Evolutionary conservation across 2,329 filamentous ascomycete genomes (phyloP), one percentile per base, ranked within the genome.

Genomic region (Ophidiomyces ophidiicola): DNA sequence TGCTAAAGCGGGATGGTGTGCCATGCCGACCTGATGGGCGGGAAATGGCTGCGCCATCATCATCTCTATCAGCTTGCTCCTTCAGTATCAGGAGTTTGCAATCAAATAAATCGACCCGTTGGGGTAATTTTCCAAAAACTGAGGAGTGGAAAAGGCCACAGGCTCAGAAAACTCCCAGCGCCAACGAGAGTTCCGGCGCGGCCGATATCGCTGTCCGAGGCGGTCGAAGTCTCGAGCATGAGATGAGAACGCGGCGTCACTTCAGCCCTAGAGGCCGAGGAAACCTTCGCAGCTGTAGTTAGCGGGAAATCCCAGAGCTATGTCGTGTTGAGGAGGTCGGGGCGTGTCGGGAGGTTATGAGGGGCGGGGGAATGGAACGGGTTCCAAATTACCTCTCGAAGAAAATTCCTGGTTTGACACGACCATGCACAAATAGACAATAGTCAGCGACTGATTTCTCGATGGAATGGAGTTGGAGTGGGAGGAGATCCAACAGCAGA

Each of bases 1-100:
- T 46, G 70, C 66, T 52, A 77, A 63, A 41, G 71, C 71, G 36
- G 70, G 68, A 47, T 72, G 71, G 43, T 73, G 63, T 44, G 62
- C 71, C 60, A 77, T 74, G 59, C 66, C 66, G 45, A 60, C 67
- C 58, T 72, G 69, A 61, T 72, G 69, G 58, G 70, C 68, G 55
- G 72, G 68, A 56, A 70, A 78, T 47, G 66, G 65, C 57, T 67
- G 66, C 55, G 64, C 59, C 64, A 68, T 68, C 62, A 67, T 68
- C 58, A 72, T 71, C 64, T 71, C 58, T 57, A 50, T 50, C 39
- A 48, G 44, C 52, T 49, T 48, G 54, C 14, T 32, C 19, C 28
- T 17, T 29, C 20, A 11, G 21, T 7, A 2, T 36, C 11, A 18
- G 15, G 24, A 29, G 14, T 12, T 6, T 28, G 17, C 10, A 8